These are phyloP conservation scores for Globisporangium nodosum DNA, from an alignment of 352 stramenopile species.

Conservation along the genomic window DNA sequence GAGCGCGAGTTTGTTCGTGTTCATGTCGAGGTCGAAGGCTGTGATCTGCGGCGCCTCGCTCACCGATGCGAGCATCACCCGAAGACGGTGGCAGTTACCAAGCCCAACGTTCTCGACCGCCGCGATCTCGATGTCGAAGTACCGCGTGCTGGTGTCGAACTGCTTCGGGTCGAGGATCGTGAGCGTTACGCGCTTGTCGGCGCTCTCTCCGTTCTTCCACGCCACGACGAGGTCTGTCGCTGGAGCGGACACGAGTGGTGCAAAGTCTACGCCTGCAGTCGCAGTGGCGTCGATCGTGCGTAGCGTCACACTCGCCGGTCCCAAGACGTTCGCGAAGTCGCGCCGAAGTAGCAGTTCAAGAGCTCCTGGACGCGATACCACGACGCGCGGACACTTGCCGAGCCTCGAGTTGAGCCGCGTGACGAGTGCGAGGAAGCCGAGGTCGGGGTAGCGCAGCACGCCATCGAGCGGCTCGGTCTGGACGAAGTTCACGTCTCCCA, in stretches of 20 bases:
- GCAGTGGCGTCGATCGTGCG: slow-evolving; percentile 45
- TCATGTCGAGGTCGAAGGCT: slow-evolving; percentile 52
- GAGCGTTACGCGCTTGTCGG: slow-evolving; percentile 34
- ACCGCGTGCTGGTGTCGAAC: slow-evolving; percentile 32
- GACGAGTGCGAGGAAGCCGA: slow-evolving; percentile 41
- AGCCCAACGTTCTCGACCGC: slow-evolving; percentile 33
- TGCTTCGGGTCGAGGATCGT: slow-evolving; percentile 28
- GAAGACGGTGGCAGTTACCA: slow-evolving; percentile 36
- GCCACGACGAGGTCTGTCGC: background rate
- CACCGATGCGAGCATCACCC: slow-evolving; percentile 32
- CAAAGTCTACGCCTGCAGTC: slow-evolving; percentile 44
- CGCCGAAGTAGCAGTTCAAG: slow-evolving; percentile 45
- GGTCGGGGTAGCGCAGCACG: slow-evolving; percentile 33
- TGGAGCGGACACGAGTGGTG: slow-evolving; percentile 17
- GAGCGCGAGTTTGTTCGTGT: slow-evolving; percentile 28
- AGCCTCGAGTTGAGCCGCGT: slow-evolving; percentile 47
- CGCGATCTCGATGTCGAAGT: slow-evolving; percentile 46
- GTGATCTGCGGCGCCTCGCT: slow-evolving; percentile 28
- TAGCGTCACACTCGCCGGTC: slow-evolving; percentile 25
- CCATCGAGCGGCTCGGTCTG: slow-evolving; percentile 19
- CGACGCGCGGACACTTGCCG: slow-evolving; percentile 38
- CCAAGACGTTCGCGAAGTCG: slow-evolving; percentile 31
- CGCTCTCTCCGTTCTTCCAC: slow-evolving; percentile 32
- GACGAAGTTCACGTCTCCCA: slow-evolving; percentile 56
- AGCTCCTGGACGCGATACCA: slow-evolving; percentile 24